Base-by-base conservation (phyloP, 2,329 filamentous ascomycete genomes). In the Chalara sp. region DNA sequence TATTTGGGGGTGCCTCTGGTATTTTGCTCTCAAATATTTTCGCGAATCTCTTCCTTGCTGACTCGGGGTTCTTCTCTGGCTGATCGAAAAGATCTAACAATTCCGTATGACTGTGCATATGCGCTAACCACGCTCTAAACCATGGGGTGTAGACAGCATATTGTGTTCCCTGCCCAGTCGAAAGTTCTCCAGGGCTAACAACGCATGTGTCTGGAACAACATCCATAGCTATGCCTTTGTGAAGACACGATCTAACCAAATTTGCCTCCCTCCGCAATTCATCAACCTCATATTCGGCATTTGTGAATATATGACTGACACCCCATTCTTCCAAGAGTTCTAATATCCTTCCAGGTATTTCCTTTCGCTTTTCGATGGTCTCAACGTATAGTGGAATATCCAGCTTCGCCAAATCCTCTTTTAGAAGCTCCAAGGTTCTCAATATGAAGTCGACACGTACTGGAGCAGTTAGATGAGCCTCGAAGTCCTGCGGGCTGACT, bases 241-340 rank as follows among this genome's bases (percentile, higher is more conserved):
- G 74, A 1, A 84, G 68, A 53, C 85, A 79, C 40, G 74, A 66
- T 31, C 72, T 76, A 1, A 88, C 76, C 61, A 95, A 69, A 31
- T 72, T 73, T 1, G 83, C 81, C 61, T 96, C 91, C 5, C 90
- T 76, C 42, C 90, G 75, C 52, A 96, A 69, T 69, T 96, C 91
- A 63, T 96, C 91, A 0, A 95, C 89, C 66, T 96, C 91, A 61
- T 95, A 96, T 65, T 96, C 90, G 51, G 90, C 81, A 63, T 95
- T 96, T 45, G 86, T 83, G 61, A 83, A 95, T 2, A 96, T 57
- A 61, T 93, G 86, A 46, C 76, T 84, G 1, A 81, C 85, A 0
- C 79, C 80, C 89, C 89, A 96, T 54, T 81, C 71, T 32, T 80
- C 71, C 65, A 86, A 79, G 40, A 91, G 70, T 47, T 83, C 76